Base-by-base conservation (phyloP, 306 rosid species). In the Cucurbita moschata region DNA sequence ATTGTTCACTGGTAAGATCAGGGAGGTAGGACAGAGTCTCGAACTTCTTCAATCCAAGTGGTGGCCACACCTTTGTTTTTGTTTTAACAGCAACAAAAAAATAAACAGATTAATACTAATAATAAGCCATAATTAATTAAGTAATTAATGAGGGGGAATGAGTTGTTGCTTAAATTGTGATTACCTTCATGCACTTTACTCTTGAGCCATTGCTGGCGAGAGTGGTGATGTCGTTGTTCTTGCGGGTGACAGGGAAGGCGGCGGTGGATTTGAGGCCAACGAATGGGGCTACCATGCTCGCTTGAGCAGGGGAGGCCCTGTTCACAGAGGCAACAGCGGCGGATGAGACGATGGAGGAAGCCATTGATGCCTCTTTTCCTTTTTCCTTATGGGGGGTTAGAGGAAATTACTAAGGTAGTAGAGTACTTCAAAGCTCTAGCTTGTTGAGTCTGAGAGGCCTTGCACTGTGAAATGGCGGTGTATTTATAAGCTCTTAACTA, bases 11-110 rank as follows among this genome's bases (percentile, higher is more conserved):
- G 0, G 14, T 0, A 0, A 94, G 82, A 0, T 65, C 62, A 35
- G 92, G 97, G 3, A 94, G 84, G 96, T 91, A 94, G 1, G 99
- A 91, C 7, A 94, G 88, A 37, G 99, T 91, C 96, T 94, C 97
- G 21, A 81, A 90, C 82, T 84, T 86, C 96, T 78, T 84, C 85
- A 3, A 0, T 10, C 89, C 90, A 16, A 38, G 0, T 83, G 96
- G 66, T 0, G 99, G 95, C 96, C 99, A 91, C 82, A 91, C 97
- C 97, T 94, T 4, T 4, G 6, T 67, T 49, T 15, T 18, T 19
- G 4, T 15, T 26, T 30, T 30, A 30, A 30, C 35, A 30, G 1
- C 35, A 30, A 30, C 35, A 30, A 30, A 30, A 26, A 30, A 2
- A 30, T 30, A 30, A 30, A 30, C 35, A 2, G 4, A 30, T 30